A percentile compares a stretch with the other conserved stretches of the same genome.
phyloP scores from a whole-genome alignment of 495 filamentous ascomycete genomes.

The Penicillium nucicola region DNA sequence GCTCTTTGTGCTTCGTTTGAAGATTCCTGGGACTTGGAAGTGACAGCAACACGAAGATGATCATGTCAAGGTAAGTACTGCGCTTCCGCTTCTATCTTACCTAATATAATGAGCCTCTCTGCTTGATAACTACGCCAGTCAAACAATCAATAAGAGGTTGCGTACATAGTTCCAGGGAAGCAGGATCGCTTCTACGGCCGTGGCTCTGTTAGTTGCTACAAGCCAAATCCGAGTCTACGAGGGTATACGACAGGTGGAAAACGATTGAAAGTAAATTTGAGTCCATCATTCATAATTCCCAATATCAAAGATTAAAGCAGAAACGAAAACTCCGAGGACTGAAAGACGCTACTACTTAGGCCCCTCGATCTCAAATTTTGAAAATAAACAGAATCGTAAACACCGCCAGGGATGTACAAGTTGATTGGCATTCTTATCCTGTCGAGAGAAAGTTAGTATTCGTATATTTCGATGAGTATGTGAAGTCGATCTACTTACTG shows the following conservation, averaged over 20 bases:
- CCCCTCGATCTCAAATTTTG: conserved; percentile 5
- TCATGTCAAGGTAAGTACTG: no score
- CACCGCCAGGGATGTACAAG: conserved; percentile 4
- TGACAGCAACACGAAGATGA: no score
- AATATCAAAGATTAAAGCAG: conserved; percentile 9
- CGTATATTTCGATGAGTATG: not conserved
- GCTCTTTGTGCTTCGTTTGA: no score
- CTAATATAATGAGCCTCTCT: no score
- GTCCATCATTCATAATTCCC: conserved; percentile 25
- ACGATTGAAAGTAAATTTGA: conserved; percentile 2
- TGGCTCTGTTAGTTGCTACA: not conserved
- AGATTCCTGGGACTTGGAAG: no score
- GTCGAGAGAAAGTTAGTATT: not conserved
- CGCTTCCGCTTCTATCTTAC: no score
- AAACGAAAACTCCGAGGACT: conserved; percentile 8
- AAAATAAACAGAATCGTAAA: conserved; percentile 14
- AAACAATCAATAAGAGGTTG: no score
- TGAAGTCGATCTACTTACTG: conserved; percentile 13
- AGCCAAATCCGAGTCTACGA: not conserved
- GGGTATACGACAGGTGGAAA: not conserved
- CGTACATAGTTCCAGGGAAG: no score
- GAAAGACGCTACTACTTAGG: conserved; percentile 7
- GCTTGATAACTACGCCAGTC: no score
- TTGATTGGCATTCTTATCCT: conserved; percentile 17
- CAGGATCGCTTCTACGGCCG: not conserved